A percentile compares a stretch with the other conserved stretches of the same genome.
Conservation (phyloP, 441 rosid genomes). For the Capsella rubella region DNA sequence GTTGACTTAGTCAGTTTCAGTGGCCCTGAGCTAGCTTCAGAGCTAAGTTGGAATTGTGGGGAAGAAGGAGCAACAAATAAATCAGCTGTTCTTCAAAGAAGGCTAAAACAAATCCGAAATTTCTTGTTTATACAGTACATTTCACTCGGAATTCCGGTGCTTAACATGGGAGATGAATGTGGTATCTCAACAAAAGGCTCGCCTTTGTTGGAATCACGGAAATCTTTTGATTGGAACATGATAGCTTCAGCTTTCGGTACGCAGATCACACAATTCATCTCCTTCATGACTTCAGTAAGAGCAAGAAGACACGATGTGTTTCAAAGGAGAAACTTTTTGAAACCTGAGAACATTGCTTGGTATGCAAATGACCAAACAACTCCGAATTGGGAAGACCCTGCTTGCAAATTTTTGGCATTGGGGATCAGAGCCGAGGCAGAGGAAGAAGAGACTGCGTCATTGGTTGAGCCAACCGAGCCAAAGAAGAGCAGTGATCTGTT, state of each 20-base stretch:
- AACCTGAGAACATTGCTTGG: conserved; percentile 82
- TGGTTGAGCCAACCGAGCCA: conserved; percentile 45
- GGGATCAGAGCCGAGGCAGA: conserved; percentile 61
- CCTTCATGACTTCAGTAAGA: conserved; percentile 75
- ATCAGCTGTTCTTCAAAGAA: conserved; percentile 69
- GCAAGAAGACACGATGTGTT: conserved; percentile 70
- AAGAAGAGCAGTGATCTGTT: conserved; percentile 58
- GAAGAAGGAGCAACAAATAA: conserved; percentile 88
- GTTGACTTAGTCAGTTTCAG: conserved; percentile 92
- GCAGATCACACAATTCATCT: conserved; percentile 76
- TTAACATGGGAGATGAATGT: conserved; percentile 96
- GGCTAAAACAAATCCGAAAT: conserved; percentile 87
- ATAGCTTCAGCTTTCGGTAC: conserved; percentile 65
- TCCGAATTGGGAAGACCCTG: conserved; percentile 80
- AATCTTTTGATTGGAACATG: conserved; percentile 73
- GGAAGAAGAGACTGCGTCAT: conserved; percentile 44
- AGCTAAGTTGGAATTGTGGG: conserved; percentile 95
- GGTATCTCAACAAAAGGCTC: conserved; percentile 86
- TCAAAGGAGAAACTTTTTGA: conserved; percentile 63
- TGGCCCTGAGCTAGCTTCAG: conserved; percentile 55
- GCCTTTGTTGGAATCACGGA: conserved; percentile 56
- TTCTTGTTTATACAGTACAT: conserved; percentile 75
- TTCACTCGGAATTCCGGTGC: conserved; percentile 86
- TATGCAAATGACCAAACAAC: conserved; percentile 68
- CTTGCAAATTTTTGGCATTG: conserved; percentile 75